These are phyloP conservation scores for Gossypium davidsonii DNA, from an alignment of 441 rosid species.

Conservation along the genomic window DNA sequence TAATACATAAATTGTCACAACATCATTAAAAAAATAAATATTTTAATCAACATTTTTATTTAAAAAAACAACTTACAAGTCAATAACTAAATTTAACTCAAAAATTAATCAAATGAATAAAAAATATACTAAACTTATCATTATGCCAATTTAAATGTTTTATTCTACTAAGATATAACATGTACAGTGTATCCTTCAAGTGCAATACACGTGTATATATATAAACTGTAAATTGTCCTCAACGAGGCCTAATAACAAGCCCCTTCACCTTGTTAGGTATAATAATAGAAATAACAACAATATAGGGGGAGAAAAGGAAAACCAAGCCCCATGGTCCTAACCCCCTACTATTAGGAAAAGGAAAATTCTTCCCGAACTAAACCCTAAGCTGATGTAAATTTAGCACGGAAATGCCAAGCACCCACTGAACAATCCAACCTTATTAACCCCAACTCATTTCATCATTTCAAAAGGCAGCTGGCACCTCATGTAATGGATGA, in stretches of 20 bases:
- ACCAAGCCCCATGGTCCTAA: neutral
- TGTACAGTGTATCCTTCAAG: no score
- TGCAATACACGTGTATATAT: no score
- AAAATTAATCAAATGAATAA: no score
- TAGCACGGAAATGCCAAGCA: neutral
- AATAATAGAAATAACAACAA: neutral
- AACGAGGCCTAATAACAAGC: neutral
- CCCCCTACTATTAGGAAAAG: neutral
- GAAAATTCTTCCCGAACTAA: neutral
- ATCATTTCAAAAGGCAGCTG: constrained; percentile 49
- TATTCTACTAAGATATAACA: no score
- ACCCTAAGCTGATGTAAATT: neutral
- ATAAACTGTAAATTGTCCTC: no score
- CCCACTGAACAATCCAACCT: neutral
- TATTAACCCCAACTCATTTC: neutral
- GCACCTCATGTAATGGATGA: constrained; percentile 85
- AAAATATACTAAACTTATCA: no score
- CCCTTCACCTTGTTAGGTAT: neutral
- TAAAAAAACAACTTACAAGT: no score
- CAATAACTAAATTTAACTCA: no score
- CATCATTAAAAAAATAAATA: no score
- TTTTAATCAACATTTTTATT: no score
- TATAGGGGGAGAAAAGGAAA: neutral
- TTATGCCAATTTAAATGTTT: no score
- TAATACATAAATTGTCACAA: no score